phyloP scores from a whole-genome alignment of 176 grass and related monocot genomes.

The Juncus effusus region DNA sequence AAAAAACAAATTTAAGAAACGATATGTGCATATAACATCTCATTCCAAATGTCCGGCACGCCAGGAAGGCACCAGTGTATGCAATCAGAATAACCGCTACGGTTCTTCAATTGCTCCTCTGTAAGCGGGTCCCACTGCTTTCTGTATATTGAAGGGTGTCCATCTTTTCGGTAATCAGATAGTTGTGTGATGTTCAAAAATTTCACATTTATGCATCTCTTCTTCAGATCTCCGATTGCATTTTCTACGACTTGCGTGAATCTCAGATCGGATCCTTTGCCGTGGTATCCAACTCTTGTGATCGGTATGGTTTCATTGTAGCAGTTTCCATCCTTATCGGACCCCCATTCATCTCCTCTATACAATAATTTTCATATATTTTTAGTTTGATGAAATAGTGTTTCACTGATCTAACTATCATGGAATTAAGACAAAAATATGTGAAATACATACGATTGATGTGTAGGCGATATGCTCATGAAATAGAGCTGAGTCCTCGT shows the following conservation, averaged over 20 bases:
- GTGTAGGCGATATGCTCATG: slow-evolving; percentile 75
- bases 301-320: slow-evolving; percentile 64
- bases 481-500: slow-evolving; percentile 54
- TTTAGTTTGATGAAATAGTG: too few relatives aligned
- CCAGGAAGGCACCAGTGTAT: slow-evolving; percentile 58
- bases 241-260: slow-evolving; percentile 50
- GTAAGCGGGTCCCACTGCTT: slow-evolving; percentile 55
- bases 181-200: slow-evolving; percentile 69
- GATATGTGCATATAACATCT: slow-evolving; percentile 54
- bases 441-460: slow-evolving; percentile 34
- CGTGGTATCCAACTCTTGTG: slow-evolving; percentile 23
- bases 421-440: not conserved
- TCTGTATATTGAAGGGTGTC: slow-evolving; percentile 70
- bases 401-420: too few relatives aligned
- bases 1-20: slow-evolving; percentile 26
- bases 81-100: slow-evolving; percentile 42
- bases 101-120: slow-evolving; percentile 38
- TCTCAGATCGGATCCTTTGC: slow-evolving; percentile 31
- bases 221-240: slow-evolving; percentile 30
- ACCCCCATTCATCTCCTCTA: slow-evolving; percentile 24
- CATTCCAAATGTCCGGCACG: slow-evolving; percentile 79
- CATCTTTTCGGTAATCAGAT: slow-evolving; percentile 75
- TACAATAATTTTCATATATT: not conserved
- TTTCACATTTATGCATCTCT: slow-evolving; percentile 48
- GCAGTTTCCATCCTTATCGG: slow-evolving; percentile 36